Percentiles rank a stretch among this genome's conserved stretches.
Evolutionary conservation across 805 yeast genomes (phyloP).

Genomic region (Metschnikowia koreensis): DNA sequence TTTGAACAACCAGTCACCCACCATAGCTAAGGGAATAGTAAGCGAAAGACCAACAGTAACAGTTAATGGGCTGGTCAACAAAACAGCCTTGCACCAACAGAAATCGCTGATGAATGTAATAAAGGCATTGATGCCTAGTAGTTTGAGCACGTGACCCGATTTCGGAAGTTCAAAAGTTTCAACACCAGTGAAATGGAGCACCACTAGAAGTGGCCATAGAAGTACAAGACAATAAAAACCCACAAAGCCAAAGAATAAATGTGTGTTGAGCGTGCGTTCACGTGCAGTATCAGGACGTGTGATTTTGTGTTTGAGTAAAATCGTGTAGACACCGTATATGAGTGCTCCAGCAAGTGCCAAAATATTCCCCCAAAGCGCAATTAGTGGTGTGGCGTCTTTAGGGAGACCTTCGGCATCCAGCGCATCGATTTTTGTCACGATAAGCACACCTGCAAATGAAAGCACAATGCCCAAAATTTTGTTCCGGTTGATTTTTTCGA

Average conservation of each 20-base stretch:
- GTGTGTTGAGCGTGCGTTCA: constrained; percentile 78
- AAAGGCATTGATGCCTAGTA: constrained; percentile 64
- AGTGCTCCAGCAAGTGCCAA: constrained; percentile 83
- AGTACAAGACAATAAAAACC: constrained; percentile 75
- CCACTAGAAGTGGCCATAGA: constrained; percentile 77
- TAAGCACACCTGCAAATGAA: constrained; percentile 73
- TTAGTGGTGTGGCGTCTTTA: constrained; percentile 10
- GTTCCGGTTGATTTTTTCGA: constrained; percentile 63
- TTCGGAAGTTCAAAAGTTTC: constrained; percentile 77
- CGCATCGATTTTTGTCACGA: constrained; percentile 71
- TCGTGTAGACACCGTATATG: constrained; percentile 90
- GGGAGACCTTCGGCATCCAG: constrained; percentile 23
- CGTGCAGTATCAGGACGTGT: constrained; percentile 42
- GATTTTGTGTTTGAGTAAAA: constrained; percentile 71
- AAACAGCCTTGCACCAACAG: constrained; percentile 94
- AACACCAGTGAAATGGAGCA: constrained; percentile 60
- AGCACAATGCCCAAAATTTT: constrained; percentile 70
- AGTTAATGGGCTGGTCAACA: constrained; percentile 88
- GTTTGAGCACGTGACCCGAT: constrained; percentile 45
- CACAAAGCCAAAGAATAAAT: constrained; percentile 90
- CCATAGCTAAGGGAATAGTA: constrained; percentile 88
- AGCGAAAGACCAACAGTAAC: constrained; percentile 93
- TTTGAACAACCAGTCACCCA: constrained; percentile 80
- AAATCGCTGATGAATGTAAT: constrained; percentile 86
- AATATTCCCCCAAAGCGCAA: constrained; percentile 62